Conservation (phyloP, 805 yeast species). For the Candida germanica region DNA sequence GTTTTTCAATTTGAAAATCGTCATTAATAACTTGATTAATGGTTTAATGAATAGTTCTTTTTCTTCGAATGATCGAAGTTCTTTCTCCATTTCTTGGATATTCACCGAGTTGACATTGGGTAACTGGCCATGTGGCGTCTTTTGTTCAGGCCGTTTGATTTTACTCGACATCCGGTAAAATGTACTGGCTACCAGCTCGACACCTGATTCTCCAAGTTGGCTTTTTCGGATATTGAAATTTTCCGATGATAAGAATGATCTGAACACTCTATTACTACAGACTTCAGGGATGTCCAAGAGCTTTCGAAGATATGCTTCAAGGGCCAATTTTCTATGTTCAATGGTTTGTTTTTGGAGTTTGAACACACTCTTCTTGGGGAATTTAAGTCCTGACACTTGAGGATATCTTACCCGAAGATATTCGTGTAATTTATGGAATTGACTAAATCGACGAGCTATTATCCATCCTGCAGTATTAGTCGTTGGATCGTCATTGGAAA, state of each 20-base stretch:
- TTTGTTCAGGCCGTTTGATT: slow-evolving; percentile 2
- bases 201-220: slow-evolving; percentile 23
- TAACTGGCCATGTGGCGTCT: slow-evolving; percentile 12
- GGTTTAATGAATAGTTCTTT: slow-evolving; percentile 61
- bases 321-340: slow-evolving; percentile 57
- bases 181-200: slow-evolving; percentile 31
- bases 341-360: slow-evolving; percentile 65
- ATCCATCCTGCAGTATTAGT: slow-evolving; percentile 74
- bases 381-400: slow-evolving; percentile 45
- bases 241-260: slow-evolving; percentile 77
- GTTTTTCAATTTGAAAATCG: slow-evolving; percentile 62
- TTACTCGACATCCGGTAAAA: slow-evolving; percentile 26
- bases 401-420: slow-evolving; percentile 55
- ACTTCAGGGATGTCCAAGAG: slow-evolving; percentile 63
- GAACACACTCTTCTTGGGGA: slow-evolving; percentile 63
- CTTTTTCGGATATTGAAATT: slow-evolving; percentile 41
- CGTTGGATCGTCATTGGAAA: slow-evolving; percentile 36
- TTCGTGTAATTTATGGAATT: slow-evolving; percentile 69
- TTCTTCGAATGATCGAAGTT: slow-evolving; percentile 52
- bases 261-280: slow-evolving; percentile 68
- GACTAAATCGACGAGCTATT: slow-evolving; percentile 85
- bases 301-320: slow-evolving; percentile 60
- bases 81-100: slow-evolving; percentile 50
- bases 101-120: slow-evolving; percentile 18
- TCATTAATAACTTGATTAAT: slow-evolving; percentile 69